Evolutionary conservation across 169 alveolate genomes (phyloP), one percentile per base, ranked within the genome.

Genomic region (Eimeria tenella): DNA sequence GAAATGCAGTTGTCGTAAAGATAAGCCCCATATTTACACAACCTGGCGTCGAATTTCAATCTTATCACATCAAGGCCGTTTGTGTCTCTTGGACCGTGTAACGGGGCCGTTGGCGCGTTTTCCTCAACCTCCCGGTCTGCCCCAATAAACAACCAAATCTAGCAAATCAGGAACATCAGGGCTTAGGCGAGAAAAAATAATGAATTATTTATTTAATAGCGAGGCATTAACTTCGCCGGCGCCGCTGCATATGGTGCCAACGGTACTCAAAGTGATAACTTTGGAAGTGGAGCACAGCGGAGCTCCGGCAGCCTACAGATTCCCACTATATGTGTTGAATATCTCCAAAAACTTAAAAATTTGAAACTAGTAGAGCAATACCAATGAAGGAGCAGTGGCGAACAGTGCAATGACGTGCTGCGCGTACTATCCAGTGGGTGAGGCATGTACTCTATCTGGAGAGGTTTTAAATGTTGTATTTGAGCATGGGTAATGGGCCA

Each of bases 51-150:
- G n/a, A 52, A 56, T 15, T 25, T 56, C 70, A 79, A 4, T 21
- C 71, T 11, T 53, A 63, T 56, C 60, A 74, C 84, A 15, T 74
- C 84, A 60, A 56, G 88, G 65, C 17, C 15, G 88, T 49, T 25
- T 79, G 31, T 79, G 88, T 79, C 88, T 60, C 77, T 13, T 25
- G 55, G 77, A 77, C 77, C 79, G 63, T 31, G 8, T 58, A 58
- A 77, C 91, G 75, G 75, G 77, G 75, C 77, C 77, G 74, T 77
- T 83, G 91, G 91, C 77, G 60, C 63, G 31, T 83, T 21, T 58
- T 83, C 79, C 75, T 13, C 9, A 70, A 42, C 79, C 52, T 58
- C 91, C 52, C 21, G 79, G 60, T 13, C 75, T 70, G 91, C 79
- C 79, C 42, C 91, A 31, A 53, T 58, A 58, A 83, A 58, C 71